Evolutionary conservation across 768 basidiomycete species (phyloP).

Genomic region (Strobilomyces echinocephalus): DNA sequence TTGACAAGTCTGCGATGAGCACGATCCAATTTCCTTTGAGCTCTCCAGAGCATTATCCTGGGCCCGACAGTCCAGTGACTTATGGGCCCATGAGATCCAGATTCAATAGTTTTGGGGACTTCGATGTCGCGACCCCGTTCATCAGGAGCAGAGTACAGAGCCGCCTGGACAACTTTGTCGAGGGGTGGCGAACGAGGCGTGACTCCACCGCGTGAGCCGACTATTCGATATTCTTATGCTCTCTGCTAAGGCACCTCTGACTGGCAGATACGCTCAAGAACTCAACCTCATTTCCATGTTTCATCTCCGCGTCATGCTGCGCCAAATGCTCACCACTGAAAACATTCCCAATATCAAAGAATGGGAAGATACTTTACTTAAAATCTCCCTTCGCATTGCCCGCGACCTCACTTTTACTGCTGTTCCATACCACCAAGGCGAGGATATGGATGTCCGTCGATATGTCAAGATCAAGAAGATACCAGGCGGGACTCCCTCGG

Average conservation of each 20-base stretch:
- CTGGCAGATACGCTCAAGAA: slow-evolving; percentile 69
- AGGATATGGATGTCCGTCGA: slow-evolving; percentile 90
- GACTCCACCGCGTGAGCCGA: slow-evolving; percentile 82
- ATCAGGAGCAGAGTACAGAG: slow-evolving; percentile 83
- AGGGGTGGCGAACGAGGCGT: slow-evolving; percentile 82
- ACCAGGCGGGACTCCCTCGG: slow-evolving; percentile 84
- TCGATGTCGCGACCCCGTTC: slow-evolving; percentile 70
- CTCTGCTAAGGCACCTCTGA: neutral
- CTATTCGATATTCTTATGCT: slow-evolving; percentile 1
- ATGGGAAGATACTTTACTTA: slow-evolving; percentile 85
- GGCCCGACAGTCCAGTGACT: slow-evolving; percentile 53
- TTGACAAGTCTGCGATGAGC: slow-evolving; percentile 49
- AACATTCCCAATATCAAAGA: slow-evolving; percentile 75
- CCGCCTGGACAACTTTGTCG: slow-evolving; percentile 57
- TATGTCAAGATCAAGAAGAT: slow-evolving; percentile 99
- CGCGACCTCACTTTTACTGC: slow-evolving; percentile 78
- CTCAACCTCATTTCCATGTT: slow-evolving; percentile 82
- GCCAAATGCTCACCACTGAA: slow-evolving; percentile 83
- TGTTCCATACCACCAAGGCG: slow-evolving; percentile 68
- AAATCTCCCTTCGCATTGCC: slow-evolving; percentile 80
- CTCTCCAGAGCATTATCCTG: slow-evolving; percentile 60
- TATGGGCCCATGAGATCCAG: slow-evolving; percentile 49
- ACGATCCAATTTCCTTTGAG: slow-evolving; percentile 78
- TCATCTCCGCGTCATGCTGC: slow-evolving; percentile 86
- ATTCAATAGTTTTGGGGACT: slow-evolving; percentile 70